Conservation (phyloP, 352 stramenopile genomes). For the Globisporangium spiculum region DNA sequence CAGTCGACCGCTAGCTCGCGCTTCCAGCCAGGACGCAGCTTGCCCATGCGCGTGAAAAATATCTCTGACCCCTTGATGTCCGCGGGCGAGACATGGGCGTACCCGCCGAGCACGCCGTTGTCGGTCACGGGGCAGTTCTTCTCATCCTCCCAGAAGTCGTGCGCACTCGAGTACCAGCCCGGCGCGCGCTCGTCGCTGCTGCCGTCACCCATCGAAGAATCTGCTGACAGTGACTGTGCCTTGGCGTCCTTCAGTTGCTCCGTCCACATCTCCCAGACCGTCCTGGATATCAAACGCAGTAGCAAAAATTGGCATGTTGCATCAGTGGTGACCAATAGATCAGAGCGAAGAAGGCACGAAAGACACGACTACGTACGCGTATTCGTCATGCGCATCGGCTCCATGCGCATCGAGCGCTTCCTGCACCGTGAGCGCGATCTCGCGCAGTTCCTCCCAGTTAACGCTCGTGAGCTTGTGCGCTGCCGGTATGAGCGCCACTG, state of each 20-base stretch:
- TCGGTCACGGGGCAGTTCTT: slow-evolving; percentile 91
- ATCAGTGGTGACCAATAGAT: not conserved
- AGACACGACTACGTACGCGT: slow-evolving; percentile 36
- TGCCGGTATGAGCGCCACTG: slow-evolving; percentile 22
- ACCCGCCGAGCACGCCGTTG: slow-evolving; percentile 93
- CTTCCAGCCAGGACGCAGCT: slow-evolving; percentile 44
- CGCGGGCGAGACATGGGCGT: slow-evolving; percentile 75
- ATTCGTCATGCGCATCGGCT: slow-evolving; percentile 55
- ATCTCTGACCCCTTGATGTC: slow-evolving; percentile 77
- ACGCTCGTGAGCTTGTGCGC: slow-evolving; percentile 31
- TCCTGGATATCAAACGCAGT: slow-evolving; percentile 25
- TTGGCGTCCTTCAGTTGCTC: slow-evolving; percentile 44
- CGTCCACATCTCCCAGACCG: slow-evolving; percentile 76
- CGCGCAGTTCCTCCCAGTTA: slow-evolving; percentile 55
- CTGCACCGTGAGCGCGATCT: slow-evolving; percentile 54
- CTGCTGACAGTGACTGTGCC: slow-evolving; percentile 2
- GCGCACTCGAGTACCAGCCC: slow-evolving; percentile 67
- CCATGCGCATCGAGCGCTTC: slow-evolving; percentile 51
- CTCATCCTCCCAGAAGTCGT: slow-evolving; percentile 86
- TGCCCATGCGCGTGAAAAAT: slow-evolving; percentile 48
- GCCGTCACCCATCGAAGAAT: not conserved
- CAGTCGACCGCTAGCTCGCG: slow-evolving; percentile 68
- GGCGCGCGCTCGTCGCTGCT: slow-evolving; percentile 21
- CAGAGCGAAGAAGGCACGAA: not conserved
- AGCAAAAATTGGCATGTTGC: not conserved